Evolutionary conservation across 164 flowering plant genomes (phyloP), one percentile per base, ranked within the genome.

Genomic region (Platanus orientalis): DNA sequence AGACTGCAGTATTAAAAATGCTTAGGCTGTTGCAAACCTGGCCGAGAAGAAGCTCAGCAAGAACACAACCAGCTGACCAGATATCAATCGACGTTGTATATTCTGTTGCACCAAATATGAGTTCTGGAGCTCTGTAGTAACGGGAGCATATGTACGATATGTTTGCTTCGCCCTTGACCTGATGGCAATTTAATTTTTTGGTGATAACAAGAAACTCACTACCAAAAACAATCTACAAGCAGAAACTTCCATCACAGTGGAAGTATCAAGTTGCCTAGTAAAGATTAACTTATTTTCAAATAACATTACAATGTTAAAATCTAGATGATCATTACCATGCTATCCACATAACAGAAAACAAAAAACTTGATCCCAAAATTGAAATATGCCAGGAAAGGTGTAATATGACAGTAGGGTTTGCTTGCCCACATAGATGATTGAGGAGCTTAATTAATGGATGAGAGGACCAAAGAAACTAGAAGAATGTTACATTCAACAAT

Each of bases 41-140:
- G 4, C 42, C 42, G 9, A 36, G 42, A 58, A 93, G 93, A 72
- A 93, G 93, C 80, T 93, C 98, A 14, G 98, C 98, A 78, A 93
- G 87, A 51, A 93, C 96, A 79, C 98, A 93, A 58, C 98, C 98
- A 60, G 92, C 98, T 50, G 98, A 93, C 98, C 98, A 93, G 42
- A 93, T 93, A 71, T 93, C 98, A 69, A 93, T 36, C 9, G 42
- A 36, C 10, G 42, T 36, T 14, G 42, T 36, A 36, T 36, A 36
- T 36, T 36, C 42, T 36, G 42, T 36, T 3, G 42, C 42, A 36
- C 42, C 42, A 36, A 36, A 36, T 36, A 36, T 36, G 42, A 36
- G 42, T 36, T 36, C 42, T 36, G 42, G 42, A 36, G 42, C 42
- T 36, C 42, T 87, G 72, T 93, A 93, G 64, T 79, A 93, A 12